These are phyloP conservation scores for Penicillium polonicum DNA, from an alignment of 2,329 filamentous ascomycete genomes.

Conservation along the genomic window DNA sequence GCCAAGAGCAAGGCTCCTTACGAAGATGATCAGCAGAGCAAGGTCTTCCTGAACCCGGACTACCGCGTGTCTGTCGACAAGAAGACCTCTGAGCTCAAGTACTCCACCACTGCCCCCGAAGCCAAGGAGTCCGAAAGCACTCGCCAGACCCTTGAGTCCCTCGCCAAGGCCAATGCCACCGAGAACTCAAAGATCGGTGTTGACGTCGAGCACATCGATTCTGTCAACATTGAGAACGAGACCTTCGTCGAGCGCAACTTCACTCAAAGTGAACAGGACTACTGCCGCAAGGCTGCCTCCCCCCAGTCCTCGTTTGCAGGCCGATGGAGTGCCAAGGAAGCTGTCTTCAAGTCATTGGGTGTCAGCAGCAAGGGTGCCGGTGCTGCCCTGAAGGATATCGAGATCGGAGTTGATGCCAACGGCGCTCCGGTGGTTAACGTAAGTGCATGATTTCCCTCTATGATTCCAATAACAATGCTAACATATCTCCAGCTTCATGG, in stretches of 20 bases:
- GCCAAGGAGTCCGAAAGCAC: conserved; percentile 62
- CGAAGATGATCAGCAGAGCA: conserved; percentile 78
- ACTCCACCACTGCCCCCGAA: conserved; percentile 67
- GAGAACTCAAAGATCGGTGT: conserved; percentile 81
- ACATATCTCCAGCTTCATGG: conserved; percentile 69
- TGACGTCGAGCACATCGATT: conserved; percentile 83
- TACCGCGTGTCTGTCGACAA: conserved; percentile 82
- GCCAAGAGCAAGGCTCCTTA: conserved; percentile 92
- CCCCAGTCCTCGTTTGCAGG: conserved; percentile 91
- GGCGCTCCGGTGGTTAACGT: conserved; percentile 84
- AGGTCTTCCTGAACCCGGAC: conserved; percentile 90
- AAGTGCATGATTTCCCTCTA: conserved; percentile 46
- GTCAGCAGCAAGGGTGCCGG: conserved; percentile 84
- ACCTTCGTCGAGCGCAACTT: conserved; percentile 96
- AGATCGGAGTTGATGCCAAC: conserved; percentile 76
- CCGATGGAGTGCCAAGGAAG: conserved; percentile 95
- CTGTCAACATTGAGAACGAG: conserved; percentile 89
- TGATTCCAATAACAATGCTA: conserved; percentile 14
- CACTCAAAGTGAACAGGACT: conserved; percentile 76
- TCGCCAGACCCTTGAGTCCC: conserved; percentile 71
- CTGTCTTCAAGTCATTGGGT: conserved; percentile 95
- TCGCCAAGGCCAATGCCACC: conserved; percentile 64
- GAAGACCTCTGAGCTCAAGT: conserved; percentile 78
- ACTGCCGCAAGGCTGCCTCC: conserved; percentile 76
- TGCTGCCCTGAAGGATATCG: conserved; percentile 89